Evolutionary conservation across 805 yeast species (phyloP), one percentile per base, ranked within the genome.

Genomic region (Wilhelminamyces savonicus): DNA sequence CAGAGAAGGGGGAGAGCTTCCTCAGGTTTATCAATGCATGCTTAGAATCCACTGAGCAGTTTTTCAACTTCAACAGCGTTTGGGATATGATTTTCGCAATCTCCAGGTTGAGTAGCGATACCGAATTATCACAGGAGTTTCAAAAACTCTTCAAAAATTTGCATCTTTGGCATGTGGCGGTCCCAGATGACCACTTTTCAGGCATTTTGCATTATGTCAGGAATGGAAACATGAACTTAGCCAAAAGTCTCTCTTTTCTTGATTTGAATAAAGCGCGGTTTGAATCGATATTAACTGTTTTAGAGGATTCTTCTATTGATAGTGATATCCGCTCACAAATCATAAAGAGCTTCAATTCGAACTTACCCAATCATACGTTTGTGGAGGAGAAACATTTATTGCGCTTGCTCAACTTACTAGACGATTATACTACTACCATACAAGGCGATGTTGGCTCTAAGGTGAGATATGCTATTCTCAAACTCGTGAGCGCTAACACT

Each of bases 401-500:
- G 3, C 18, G 31, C 1, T 16, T 54, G 18, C 24, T 69, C 1
- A 40, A 37, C 2, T 69, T 74, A 20, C 52, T 90, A 10, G 78
- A 80, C 37, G 96, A 88, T 44, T 86, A 87, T 50, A 74, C 94
- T 0, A 58, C 71, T 2, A 82, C 90, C 0, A 74, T 74, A 16
- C 82, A 84, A 46, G 97, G 97, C 7, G 97, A 88, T 56, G 88
- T 87, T n/a, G 97, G 97, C 2, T 74, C 84, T 27, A 70, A 76
- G 43, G 71, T 86, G 1, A 59, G 97, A 27, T 39, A 48, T 1
- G 66, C 78, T 0, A 61, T 78, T 2, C 48, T 82, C 2, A 21
- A 41, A 5, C 43, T 76, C 3, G 50, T 78, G 1, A 29, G 37
- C 0, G 24, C 40, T 1, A 62, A 69, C 37, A 22, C 43, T 3